These are phyloP conservation scores for Quercus tomentella DNA, from an alignment of 331 rosid species.

Conservation along the genomic window DNA sequence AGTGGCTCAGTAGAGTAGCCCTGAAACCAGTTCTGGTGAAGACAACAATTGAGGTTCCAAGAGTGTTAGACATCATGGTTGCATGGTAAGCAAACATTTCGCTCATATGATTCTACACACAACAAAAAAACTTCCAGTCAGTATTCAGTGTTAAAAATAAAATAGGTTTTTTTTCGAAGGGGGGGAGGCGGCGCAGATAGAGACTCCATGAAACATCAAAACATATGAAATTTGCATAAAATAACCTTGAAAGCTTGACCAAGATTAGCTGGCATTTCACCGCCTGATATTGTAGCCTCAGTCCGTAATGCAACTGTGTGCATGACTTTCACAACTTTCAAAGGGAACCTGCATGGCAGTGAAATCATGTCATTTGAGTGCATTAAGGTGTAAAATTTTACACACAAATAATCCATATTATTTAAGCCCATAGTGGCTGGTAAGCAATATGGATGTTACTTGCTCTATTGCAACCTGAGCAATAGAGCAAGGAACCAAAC, in stretches of 20 bases:
- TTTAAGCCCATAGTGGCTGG: not conserved
- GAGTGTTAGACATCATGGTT: slow-evolving; percentile 96
- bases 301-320: slow-evolving; percentile 96
- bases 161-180: not conserved
- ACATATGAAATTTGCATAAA: not conserved
- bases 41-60: slow-evolving; percentile 90
- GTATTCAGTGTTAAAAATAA: slow-evolving; percentile 7
- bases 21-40: slow-evolving; percentile 91
- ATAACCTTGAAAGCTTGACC: slow-evolving; percentile 91
- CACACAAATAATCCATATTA: not conserved
- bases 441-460: not conserved
- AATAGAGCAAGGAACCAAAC: not conserved
- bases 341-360: slow-evolving; percentile 61
- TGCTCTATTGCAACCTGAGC: not conserved
- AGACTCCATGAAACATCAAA: not conserved
- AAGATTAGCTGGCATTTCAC: slow-evolving; percentile 77
- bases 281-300: slow-evolving; percentile 69
- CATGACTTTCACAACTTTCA: slow-evolving; percentile 96
- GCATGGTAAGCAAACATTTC: slow-evolving; percentile 99
- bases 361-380: slow-evolving; percentile 2
- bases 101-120: slow-evolving; percentile 79
- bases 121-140: not conserved
- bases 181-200: not conserved
- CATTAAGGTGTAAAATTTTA: slow-evolving; percentile 2
- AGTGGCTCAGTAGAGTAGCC: slow-evolving; percentile 87